Evolutionary conservation across 176 grass and related monocot genomes (phyloP).

Genomic region (Bromus sterilis): DNA sequence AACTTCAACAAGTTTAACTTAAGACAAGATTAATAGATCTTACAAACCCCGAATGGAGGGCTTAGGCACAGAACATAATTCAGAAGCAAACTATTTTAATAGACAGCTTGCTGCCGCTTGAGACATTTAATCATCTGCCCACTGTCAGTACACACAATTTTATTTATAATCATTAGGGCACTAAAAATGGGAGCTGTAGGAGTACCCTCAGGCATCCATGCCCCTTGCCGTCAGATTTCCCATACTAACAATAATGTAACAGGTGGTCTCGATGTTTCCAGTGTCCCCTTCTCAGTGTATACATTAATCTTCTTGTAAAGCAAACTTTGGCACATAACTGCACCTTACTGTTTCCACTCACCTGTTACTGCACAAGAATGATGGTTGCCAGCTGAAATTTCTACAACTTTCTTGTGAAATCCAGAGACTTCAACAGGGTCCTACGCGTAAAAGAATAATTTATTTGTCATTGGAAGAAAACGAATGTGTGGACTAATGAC

Average conservation of each 20-base stretch:
- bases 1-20: neutral
- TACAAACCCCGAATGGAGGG: neutral
- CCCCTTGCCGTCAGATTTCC: neutral
- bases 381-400: conserved; percentile 75
- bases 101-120: neutral
- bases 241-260: neutral
- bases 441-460: conserved; percentile 34
- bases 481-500: neutral
- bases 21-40: neutral
- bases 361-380: conserved; percentile 84
- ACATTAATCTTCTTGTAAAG: neutral
- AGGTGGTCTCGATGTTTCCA: neutral
- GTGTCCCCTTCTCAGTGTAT: neutral
- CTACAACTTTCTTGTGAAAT: conserved; percentile 49
- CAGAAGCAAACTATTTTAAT: neutral
- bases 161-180: too few species aligned
- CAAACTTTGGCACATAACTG: neutral
- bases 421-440: conserved; percentile 72
- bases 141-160: too few species aligned
- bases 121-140: neutral
- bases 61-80: neutral
- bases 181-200: neutral
- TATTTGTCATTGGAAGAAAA: neutral
- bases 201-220: neutral
- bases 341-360: conserved; percentile 33